Evolutionary conservation across 2,329 filamentous ascomycete genomes (phyloP).

Genomic region (Fusarium haematococcum): DNA sequence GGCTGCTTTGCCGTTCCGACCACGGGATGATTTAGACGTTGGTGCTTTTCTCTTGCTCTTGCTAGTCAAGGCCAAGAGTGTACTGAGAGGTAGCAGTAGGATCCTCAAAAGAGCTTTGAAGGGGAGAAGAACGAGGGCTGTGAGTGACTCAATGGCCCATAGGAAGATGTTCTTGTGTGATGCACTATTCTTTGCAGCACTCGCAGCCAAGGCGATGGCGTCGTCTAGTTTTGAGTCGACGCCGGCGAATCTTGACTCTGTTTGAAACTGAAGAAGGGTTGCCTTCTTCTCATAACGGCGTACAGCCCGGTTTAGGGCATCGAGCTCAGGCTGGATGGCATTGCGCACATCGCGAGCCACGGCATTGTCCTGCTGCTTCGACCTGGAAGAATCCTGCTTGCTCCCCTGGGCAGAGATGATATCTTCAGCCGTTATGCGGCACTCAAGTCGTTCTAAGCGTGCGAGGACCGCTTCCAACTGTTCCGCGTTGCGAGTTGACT

Average conservation of each 20-base stretch:
- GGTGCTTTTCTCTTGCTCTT: slow-evolving; percentile 47
- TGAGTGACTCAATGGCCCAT: slow-evolving; percentile 53
- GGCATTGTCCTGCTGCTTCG: slow-evolving; percentile 57
- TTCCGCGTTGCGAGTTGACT: slow-evolving; percentile 47
- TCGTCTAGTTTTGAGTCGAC: slow-evolving; percentile 81
- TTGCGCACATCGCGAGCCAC: slow-evolving; percentile 71
- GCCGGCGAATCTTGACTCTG: slow-evolving; percentile 78
- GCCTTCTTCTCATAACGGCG: slow-evolving; percentile 92
- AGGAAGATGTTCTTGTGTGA: slow-evolving; percentile 52
- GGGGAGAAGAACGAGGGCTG: slow-evolving; percentile 55
- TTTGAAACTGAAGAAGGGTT: slow-evolving; percentile 78
- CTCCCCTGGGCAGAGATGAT: slow-evolving; percentile 42
- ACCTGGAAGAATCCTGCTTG: slow-evolving; percentile 48
- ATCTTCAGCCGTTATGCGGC: slow-evolving; percentile 53
- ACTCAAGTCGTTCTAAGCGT: slow-evolving; percentile 78
- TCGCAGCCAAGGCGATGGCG: slow-evolving; percentile 82
- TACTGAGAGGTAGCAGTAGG: slow-evolving; percentile 57
- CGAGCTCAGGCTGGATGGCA: slow-evolving; percentile 81
- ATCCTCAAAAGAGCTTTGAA: slow-evolving; percentile 55
- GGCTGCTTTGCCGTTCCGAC: slow-evolving; percentile 40
- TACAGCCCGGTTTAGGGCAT: slow-evolving; percentile 88
- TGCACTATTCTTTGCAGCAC: slow-evolving; percentile 69
- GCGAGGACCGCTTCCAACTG: slow-evolving; percentile 69
- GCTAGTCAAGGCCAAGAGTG: slow-evolving; percentile 51
- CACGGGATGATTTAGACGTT: slow-evolving; percentile 39